phyloP scores from a whole-genome alignment of 1,284 basidiomycete genomes.

The Cryptococcus jaspeensis region DNA sequence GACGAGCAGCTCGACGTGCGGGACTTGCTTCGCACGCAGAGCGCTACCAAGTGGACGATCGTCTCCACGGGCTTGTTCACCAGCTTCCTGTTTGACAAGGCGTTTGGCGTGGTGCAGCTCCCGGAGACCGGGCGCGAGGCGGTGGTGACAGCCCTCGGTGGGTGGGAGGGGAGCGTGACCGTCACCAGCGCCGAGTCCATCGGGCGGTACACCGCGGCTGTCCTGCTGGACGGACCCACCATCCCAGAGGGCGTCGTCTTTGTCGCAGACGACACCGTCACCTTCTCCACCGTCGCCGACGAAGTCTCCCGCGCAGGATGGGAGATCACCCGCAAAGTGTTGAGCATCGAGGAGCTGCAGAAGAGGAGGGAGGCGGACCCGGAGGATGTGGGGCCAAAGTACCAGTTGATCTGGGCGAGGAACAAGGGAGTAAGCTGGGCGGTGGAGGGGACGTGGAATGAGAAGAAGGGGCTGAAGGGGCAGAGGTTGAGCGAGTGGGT shows the following conservation, averaged over 20 bases:
- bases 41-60: slow-evolving; percentile 37
- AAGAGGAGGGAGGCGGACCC: not conserved
- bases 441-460: slow-evolving; percentile 13
- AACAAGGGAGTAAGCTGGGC: slow-evolving; percentile 17
- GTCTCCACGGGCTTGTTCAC: slow-evolving; percentile 51
- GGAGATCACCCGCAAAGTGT: slow-evolving; percentile 28
- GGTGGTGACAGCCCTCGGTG: slow-evolving; percentile 40
- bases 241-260: slow-evolving; percentile 31
- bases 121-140: too few relatives aligned
- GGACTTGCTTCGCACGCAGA: slow-evolving; percentile 38
- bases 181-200: slow-evolving; percentile 45
- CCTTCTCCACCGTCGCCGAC: slow-evolving; percentile 14
- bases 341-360: slow-evolving; percentile 8
- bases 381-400: slow-evolving; percentile 14
- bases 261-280: slow-evolving; percentile 41
- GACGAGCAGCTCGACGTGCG: slow-evolving; percentile 51
- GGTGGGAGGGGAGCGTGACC: slow-evolving; percentile 40
- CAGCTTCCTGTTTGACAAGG: slow-evolving; percentile 41
- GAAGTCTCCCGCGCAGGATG: slow-evolving; percentile 15
- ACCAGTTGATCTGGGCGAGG: slow-evolving; percentile 19
- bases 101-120: slow-evolving; percentile 42
- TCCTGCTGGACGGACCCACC: slow-evolving; percentile 18
- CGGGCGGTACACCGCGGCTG: slow-evolving; percentile 35
- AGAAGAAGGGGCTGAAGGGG: slow-evolving; percentile 7
- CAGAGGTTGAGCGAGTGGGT: slow-evolving; percentile 1